Evolutionary conservation across 345 rosid species (phyloP), one percentile per base, ranked within the genome.

Genomic region (Gossypium mustelinum): DNA sequence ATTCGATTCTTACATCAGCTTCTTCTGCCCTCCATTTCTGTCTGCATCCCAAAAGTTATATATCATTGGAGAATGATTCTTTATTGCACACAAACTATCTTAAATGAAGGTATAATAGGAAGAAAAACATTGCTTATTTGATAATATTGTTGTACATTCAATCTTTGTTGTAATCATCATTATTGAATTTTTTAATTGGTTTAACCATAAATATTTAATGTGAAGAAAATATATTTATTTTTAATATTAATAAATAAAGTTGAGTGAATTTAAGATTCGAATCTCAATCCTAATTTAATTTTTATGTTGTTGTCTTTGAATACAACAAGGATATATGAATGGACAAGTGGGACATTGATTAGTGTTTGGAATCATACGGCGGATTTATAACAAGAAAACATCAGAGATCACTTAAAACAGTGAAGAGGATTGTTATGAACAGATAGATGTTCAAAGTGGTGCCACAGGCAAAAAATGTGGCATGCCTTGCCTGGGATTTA

Each of bases 341-440:
- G 60, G 65, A 72, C 41, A 57, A 70, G 20, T 22, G 34, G 20
- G 65, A 18, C 50, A 18, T 12, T 1, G 5, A 3, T 11, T 66
- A 34, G 11, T 43, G 43, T 41, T 72, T 58, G 75, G 51, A 72
- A 14, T 11, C 64, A 72, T 72, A 57, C 51, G 55, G 22, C 55
- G 54, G 65, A 20, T 58, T 72, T 57, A 29, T 44, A 43, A 18
- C 66, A 39, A 39, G 1, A 72, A 18, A 56, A 50, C 47, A 54
- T 70, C 74, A 27, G 11, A 70, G 27, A 54, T 70, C 27, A 56
- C 47, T 52, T 70, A 6, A 1, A 27, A 70, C 62, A 70, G 74
- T 27, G 62, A 20, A 17, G 48, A 52, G 29, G 50, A 71, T 71
- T 55, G 39, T 18, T 14, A 9, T 55, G 62, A 20, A 25, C 45